phyloP scores from a whole-genome alignment of 208 protist species.

The Strigomonas culicis region DNA sequence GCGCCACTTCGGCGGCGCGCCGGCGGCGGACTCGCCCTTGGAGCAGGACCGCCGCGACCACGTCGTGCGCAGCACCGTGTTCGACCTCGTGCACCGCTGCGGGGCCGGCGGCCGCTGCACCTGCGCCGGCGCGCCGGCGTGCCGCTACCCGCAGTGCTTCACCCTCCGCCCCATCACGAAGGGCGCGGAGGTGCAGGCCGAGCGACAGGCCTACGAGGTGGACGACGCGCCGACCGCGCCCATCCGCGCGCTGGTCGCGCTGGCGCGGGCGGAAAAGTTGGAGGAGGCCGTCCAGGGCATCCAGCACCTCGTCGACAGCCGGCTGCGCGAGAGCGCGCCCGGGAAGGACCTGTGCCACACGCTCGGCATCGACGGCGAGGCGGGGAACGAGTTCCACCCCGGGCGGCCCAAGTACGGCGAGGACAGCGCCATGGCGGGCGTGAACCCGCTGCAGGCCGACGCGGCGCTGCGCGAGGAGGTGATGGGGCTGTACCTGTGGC shows the following conservation, averaged over 20 bases:
- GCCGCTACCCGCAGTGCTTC: conserved; percentile 76
- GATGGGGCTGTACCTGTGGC: conserved; percentile 64
- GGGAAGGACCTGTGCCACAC: conserved; percentile 27
- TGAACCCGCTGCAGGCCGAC: conserved; percentile 50
- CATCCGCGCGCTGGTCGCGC: conserved; percentile 39
- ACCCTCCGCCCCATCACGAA: conserved; percentile 70
- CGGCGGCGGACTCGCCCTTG: conserved; percentile 8
- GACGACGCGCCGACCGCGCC: conserved; percentile 44
- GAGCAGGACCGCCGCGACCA: conserved; percentile 29
- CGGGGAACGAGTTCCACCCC: conserved; percentile 25
- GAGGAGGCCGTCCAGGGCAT: conserved; percentile 55
- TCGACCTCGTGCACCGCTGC: conserved; percentile 75
- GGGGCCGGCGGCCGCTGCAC: conserved; percentile 71
- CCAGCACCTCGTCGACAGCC: conserved; percentile 30
- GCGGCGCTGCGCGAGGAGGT: conserved; percentile 53
- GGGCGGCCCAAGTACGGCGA: conserved; percentile 28
- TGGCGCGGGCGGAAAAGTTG: conserved; percentile 47
- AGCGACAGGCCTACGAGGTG: conserved; percentile 55
- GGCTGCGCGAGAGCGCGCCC: conserved; percentile 26
- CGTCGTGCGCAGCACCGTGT: conserved; percentile 45
- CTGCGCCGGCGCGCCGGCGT: conserved; percentile 30
- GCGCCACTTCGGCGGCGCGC: conserved; percentile 23
- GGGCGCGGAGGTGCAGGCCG: conserved; percentile 63
- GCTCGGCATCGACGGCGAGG: conserved; percentile 22
- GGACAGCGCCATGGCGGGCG: conserved; percentile 29